A percentile compares a stretch with the other conserved stretches of the same genome.
Conservation (phyloP, 768 basidiomycete genomes). For the Russula earlei region DNA sequence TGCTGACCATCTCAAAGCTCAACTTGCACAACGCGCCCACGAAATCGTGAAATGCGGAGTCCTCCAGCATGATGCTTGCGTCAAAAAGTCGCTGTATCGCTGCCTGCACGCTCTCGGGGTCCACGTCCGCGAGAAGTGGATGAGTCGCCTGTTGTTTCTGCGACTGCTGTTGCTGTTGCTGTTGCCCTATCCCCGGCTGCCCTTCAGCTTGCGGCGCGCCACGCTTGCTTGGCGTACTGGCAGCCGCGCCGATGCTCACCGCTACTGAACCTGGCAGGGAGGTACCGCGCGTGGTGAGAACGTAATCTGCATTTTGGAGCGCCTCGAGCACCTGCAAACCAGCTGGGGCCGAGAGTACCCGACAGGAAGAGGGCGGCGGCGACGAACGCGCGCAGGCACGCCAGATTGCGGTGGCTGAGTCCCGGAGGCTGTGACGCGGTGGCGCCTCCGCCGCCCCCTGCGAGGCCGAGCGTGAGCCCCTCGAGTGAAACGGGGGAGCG, state of each 20-base stretch:
- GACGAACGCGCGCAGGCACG: slow-evolving; percentile 79
- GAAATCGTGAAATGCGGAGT: slow-evolving; percentile 73
- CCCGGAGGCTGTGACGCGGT: slow-evolving; percentile 51
- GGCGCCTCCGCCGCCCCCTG: slow-evolving; percentile 1
- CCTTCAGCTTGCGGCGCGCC: slow-evolving; percentile 5
- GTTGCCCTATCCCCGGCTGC: not conserved
- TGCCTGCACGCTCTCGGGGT: slow-evolving; percentile 61
- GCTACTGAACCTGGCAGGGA: slow-evolving; percentile 4
- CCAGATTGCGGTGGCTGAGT: slow-evolving; percentile 82
- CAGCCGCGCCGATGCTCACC: slow-evolving; percentile 18
- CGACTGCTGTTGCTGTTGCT: slow-evolving; percentile 13
- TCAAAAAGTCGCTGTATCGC: slow-evolving; percentile 84
- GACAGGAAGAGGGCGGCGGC: slow-evolving; percentile 72
- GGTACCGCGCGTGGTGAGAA: slow-evolving; percentile 55
- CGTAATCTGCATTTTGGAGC: slow-evolving; percentile 91
- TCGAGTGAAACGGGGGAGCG: slow-evolving; percentile 52
- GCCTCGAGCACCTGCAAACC: slow-evolving; percentile 89
- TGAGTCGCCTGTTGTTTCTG: slow-evolving; percentile 27
- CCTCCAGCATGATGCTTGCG: slow-evolving; percentile 73
- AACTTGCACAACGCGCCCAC: slow-evolving; percentile 69
- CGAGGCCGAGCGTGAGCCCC: slow-evolving; percentile 47
- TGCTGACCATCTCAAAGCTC: slow-evolving; percentile 87
- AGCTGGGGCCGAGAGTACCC: slow-evolving; percentile 78
- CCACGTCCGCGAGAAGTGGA: slow-evolving; percentile 61
- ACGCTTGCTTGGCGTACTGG: slow-evolving; percentile 7